Conservation (phyloP, 192 early-diverging fungal species). For the Backusella luteola region DNA sequence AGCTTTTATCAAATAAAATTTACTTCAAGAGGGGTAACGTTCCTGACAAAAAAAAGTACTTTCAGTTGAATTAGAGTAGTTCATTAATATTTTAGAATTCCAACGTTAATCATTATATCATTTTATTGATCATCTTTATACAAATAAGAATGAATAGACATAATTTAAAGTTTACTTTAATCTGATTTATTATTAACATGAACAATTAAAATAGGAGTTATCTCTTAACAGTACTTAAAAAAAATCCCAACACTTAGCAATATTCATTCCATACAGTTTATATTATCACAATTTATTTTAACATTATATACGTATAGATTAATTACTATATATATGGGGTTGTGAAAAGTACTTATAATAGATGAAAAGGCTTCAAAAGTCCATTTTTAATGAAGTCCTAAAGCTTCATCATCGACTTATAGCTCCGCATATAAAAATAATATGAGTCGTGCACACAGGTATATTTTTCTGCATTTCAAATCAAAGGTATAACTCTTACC, state of each 20-base stretch:
- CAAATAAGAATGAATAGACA: background rate
- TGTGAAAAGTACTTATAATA: background rate
- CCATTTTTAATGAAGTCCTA: background rate
- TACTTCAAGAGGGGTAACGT: background rate
- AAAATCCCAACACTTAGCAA: background rate
- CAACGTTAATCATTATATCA: background rate
- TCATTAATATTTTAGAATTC: background rate
- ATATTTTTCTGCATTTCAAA: conserved; percentile 16
- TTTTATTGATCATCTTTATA: background rate
- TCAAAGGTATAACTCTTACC: conserved; percentile 9
- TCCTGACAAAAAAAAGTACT: background rate
- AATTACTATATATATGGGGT: background rate
- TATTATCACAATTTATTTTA: background rate
- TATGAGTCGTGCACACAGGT: background rate
- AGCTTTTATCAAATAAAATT: background rate
- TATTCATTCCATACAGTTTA: background rate
- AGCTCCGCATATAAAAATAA: background rate
- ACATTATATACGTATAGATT: background rate
- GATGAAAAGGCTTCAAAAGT: background rate
- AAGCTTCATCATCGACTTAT: background rate
- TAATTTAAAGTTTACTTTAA: background rate
- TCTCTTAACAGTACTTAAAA: background rate
- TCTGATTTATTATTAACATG: background rate
- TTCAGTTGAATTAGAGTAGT: background rate
- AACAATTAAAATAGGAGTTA: background rate